These are phyloP conservation scores for Kuraishia floccosa DNA, from an alignment of 805 yeast species.

Conservation along the genomic window DNA sequence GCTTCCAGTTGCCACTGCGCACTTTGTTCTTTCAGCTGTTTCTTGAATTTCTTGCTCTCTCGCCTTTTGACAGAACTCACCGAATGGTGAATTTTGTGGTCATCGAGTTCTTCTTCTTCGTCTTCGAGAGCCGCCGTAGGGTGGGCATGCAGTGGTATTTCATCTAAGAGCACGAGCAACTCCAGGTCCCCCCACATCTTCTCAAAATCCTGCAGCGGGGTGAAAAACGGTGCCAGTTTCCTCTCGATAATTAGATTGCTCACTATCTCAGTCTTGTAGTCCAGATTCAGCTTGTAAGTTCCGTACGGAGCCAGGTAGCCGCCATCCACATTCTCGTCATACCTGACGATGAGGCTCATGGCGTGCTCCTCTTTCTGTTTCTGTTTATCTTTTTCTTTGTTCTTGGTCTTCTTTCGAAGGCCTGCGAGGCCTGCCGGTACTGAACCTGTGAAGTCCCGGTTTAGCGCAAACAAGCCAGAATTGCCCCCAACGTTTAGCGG, in stretches of 20 bases:
- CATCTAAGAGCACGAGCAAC: conserved; percentile 38
- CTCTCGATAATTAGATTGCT: conserved; percentile 57
- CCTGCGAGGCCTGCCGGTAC: conserved; percentile 2
- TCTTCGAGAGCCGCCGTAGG: conserved; percentile 30
- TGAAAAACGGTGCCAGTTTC: conserved; percentile 78
- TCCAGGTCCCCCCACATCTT: conserved; percentile 63
- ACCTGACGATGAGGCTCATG: conserved; percentile 44
- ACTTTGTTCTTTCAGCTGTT: conserved; percentile 27
- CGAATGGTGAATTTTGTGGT: conserved; percentile 44
- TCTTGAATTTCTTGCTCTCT: conserved; percentile 32
- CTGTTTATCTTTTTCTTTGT: conserved; percentile 44
- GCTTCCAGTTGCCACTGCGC: conserved; percentile 23
- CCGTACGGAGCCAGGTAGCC: conserved; percentile 92
- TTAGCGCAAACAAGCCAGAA: conserved; percentile 4
- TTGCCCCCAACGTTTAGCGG: background rate
- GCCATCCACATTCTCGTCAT: conserved; percentile 77
- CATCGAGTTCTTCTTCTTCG: conserved; percentile 51
- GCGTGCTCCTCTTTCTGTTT: conserved; percentile 40
- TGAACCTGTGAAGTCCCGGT: conserved; percentile 6
- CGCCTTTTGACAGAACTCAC: conserved; percentile 32
- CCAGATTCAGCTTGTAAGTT: conserved; percentile 66
- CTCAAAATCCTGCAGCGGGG: conserved; percentile 77
- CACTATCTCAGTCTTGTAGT: conserved; percentile 67
- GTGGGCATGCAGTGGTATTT: conserved; percentile 45
- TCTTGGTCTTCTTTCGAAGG: conserved; percentile 18